phyloP scores from a whole-genome alignment of 2,329 filamentous ascomycete genomes.

The Pseudogymnoascus sp. region DNA sequence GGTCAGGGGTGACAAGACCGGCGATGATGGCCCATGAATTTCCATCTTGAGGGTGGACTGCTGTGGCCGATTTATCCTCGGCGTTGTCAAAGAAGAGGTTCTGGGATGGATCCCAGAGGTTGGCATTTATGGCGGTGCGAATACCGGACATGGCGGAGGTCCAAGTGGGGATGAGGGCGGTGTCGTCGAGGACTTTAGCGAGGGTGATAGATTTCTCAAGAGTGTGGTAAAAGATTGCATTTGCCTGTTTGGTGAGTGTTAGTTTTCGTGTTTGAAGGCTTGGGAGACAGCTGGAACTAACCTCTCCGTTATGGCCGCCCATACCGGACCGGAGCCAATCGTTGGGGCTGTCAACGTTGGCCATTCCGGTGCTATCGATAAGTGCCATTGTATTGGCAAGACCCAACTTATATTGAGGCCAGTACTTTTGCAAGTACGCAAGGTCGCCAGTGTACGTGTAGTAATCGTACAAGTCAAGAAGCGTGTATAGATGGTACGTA shows the following conservation, averaged over 20 bases:
- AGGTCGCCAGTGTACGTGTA: slow-evolving; percentile 46
- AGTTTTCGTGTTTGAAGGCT: not conserved
- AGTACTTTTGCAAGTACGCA: slow-evolving; percentile 38
- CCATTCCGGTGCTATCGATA: not conserved
- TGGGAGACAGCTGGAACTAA: not conserved
- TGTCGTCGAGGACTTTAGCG: slow-evolving; percentile 25
- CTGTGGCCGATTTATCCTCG: slow-evolving; percentile 32
- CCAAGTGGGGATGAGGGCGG: slow-evolving; percentile 30
- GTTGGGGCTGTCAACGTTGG: slow-evolving; percentile 10
- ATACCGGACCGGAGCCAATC: slow-evolving; percentile 26
- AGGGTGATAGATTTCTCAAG: not conserved
- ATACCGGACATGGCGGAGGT: slow-evolving; percentile 23
- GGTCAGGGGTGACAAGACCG: slow-evolving; percentile 33
- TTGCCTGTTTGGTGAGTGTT: not conserved
- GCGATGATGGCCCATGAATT: slow-evolving; percentile 44
- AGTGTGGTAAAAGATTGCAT: not conserved
- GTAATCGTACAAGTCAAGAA: slow-evolving; percentile 52
- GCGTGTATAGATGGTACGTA: slow-evolving; percentile 50
- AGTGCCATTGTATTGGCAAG: slow-evolving; percentile 35
- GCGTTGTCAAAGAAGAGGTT: slow-evolving; percentile 37
- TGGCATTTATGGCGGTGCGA: slow-evolving; percentile 27
- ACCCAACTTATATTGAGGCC: slow-evolving; percentile 40
- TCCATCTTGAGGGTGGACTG: slow-evolving; percentile 51
- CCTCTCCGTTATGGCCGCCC: slow-evolving; percentile 25
- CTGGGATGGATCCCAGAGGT: slow-evolving; percentile 36